Percentiles rank a stretch among this genome's conserved stretches.
Evolutionary conservation across 192 early-diverging fungal genomes (phyloP).

Genomic region (Coemansia brasiliensis): DNA sequence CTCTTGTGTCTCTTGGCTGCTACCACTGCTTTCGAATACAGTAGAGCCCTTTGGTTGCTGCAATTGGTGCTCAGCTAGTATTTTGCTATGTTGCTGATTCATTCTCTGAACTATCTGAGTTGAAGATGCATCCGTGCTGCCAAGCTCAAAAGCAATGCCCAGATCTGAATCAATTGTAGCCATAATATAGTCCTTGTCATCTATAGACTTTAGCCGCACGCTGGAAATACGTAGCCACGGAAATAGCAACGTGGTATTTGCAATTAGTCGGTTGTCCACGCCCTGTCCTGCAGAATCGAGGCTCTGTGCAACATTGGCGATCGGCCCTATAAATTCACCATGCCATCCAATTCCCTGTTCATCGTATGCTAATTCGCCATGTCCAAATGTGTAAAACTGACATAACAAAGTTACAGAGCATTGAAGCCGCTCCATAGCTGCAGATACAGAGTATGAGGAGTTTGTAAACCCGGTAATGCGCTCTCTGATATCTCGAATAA

Average conservation of each 20-base stretch:
- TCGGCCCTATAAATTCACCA: conserved; percentile 23
- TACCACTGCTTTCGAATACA: neutral
- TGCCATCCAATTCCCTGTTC: conserved; percentile 17
- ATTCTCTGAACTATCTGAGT: neutral
- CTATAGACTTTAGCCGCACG: conserved; percentile 31
- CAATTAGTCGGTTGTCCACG: neutral
- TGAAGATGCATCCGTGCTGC: neutral
- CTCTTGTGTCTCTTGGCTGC: neutral
- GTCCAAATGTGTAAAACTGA: conserved; percentile 45
- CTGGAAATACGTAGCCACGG: conserved; percentile 34
- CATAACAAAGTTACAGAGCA: conserved; percentile 30
- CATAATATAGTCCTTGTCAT: conserved; percentile 27
- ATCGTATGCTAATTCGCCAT: conserved; percentile 20
- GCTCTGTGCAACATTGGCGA: conserved; percentile 21
- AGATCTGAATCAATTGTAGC: conserved; percentile 42
- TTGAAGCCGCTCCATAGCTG: neutral
- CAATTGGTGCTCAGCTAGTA: neutral
- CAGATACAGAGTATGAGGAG: too few species aligned
- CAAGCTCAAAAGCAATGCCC: conserved; percentile 31
- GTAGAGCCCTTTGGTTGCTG: too few species aligned
- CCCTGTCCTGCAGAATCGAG: neutral
- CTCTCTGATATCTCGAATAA: conserved; percentile 36
- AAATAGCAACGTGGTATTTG: conserved; percentile 22
- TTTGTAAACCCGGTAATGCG: conserved; percentile 19
- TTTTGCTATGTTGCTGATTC: neutral